Evolutionary conservation across 805 yeast species (phyloP), one percentile per base, ranked within the genome.

Genomic region (Saccharomyces paradoxus): DNA sequence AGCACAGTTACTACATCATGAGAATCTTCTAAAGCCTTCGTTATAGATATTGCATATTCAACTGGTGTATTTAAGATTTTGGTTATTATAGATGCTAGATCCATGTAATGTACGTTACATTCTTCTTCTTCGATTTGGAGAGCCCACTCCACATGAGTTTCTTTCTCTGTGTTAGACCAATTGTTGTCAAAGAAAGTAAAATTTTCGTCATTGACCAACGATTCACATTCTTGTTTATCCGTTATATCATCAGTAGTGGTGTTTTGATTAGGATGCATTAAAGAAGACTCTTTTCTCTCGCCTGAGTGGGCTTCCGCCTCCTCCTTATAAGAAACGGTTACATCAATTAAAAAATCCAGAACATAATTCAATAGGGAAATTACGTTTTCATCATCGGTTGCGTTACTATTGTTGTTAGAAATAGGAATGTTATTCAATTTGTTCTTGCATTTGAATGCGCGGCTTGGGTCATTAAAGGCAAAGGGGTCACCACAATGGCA

Each of bases 401-500:
- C 12, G 7, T 28, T 24, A 13, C 32, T 1, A 48, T 32, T 21
- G 37, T 28, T 49, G 17, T 46, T 12, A 22, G 32, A 55, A 10
- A 50, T 30, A 3, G n/a, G 27, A 24, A 44, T 37, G 49, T 62
- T 62, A 48, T 65, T 65, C 22, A 29, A 13, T n/a, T 54, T 52
- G 49, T 58, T 63, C 48, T 58, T 60, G 54, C 68, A 64, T 14
- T 53, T 52, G 31, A 49, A 57, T 17, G 64, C 63, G 32, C 52
- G 48, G 8, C 51, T 51, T 13, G 62, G 56, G 24, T 60, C 55
- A 44, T 58, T 63, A 46, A 63, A 66, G 5, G 62, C 64, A 32
- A 60, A 56, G 14, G 63, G 57, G 55, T 67, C 64, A 3, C 71
- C 70, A 58, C 72, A 69, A 52, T 67, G 68, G 41, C 72, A 69